Base-by-base conservation (phyloP, 805 yeast genomes). In the Spathaspora girioi region DNA sequence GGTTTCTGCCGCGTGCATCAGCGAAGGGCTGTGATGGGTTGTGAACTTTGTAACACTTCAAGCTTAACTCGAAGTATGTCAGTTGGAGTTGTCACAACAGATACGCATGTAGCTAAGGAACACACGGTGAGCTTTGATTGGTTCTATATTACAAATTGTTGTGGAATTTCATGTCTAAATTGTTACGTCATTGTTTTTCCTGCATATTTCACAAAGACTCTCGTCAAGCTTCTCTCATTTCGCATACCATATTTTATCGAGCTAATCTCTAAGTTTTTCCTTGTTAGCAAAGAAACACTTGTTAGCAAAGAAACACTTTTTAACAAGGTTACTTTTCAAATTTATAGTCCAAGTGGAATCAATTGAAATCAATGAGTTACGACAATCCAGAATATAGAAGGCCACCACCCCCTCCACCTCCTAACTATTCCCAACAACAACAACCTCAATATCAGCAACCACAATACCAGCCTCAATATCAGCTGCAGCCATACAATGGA, bases 391-490 rank as follows among this genome's bases (percentile, higher is more conserved):
- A 45, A 17, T 41, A 38, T 41, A 17, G 35, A 15, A 48, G 49
- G 10, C 52, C 48, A 26, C 42, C 45, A 19, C 43, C 46, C 15
- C 49, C 45, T 14, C 50, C 54, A 18, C 51, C 48, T 15, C 54
- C 46, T 7, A 40, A 46, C 18, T 49, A 51, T 44, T 43, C 48
- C 3, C 56, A 53, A 26, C 56, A 54, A 38, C 46, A 52, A 15
- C 50, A 52, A 45, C 51, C 45, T 7, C 46, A 45, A 19, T 50
- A 51, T 43, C 46, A 35, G 10, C 45, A 54, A 15, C 26, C 26
- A 4, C 26, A 23, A 23, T 23, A 23, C 26, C 48, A 52, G 26
- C 43, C 40, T 14, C 43, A 35, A 31, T 38, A 51, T 38, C 19
- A 38, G 5, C 40, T 38, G n/a, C 41, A 40, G 6, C 47, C 35